Evolutionary conservation across 1,139 yeast species (phyloP).

Genomic region (Candida gigantensis): DNA sequence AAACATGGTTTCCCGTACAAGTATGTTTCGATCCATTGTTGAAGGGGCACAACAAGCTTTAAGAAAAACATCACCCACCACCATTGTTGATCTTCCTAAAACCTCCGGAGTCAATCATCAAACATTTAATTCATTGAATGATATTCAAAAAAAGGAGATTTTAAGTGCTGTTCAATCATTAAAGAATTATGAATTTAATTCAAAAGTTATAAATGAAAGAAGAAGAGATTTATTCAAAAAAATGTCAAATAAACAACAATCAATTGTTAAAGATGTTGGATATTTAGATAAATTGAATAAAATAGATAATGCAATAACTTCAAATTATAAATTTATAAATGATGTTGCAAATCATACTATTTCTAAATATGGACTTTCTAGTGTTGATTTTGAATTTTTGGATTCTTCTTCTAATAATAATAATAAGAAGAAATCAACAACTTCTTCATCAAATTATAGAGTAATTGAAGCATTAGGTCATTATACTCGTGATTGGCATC

Average conservation of each 20-base stretch:
- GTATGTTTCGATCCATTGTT: constrained; percentile 16
- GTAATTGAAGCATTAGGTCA: constrained; percentile 76
- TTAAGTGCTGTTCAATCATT: constrained; percentile 54
- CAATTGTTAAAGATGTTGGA: constrained; percentile 52
- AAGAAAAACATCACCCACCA: no score
- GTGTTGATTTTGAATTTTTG: constrained; percentile 37
- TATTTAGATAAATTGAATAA: constrained; percentile 53
- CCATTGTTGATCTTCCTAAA: constrained; percentile 2
- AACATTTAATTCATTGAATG: constrained; percentile 19
- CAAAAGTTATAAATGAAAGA: constrained; percentile 46
- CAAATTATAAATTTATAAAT: constrained; percentile 48
- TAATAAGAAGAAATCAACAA: constrained; percentile 16
- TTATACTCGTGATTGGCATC: constrained; percentile 72
- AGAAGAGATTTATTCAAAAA: constrained; percentile 46
- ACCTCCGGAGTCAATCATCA: constrained; percentile 14
- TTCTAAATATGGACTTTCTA: constrained; percentile 38
- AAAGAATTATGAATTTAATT: constrained; percentile 43
- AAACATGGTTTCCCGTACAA: constrained; percentile 35
- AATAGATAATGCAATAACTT: constrained; percentile 44
- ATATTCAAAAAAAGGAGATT: constrained; percentile 32
- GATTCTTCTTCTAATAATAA: no score
- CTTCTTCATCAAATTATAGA: constrained; percentile 46
- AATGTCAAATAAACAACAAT: constrained; percentile 59
- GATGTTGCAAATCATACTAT: constrained; percentile 46
- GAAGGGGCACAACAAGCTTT: constrained; percentile 5